Percentiles rank a stretch among this genome's conserved stretches.
Conservation (phyloP, 352 stramenopile genomes). For the Pythium folliculosum region DNA sequence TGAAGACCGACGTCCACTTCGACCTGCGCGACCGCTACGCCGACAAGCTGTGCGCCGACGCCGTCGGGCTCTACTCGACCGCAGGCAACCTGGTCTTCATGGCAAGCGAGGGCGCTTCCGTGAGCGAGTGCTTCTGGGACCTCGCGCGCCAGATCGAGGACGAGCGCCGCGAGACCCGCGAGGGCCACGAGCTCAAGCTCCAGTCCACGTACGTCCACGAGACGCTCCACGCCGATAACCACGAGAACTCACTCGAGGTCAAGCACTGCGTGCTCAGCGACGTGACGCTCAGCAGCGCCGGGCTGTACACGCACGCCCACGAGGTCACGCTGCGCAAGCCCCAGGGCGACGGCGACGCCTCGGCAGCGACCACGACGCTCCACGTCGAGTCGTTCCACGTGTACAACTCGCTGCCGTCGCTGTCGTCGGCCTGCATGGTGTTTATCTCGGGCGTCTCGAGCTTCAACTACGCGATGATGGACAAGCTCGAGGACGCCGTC, state of each 20-base stretch:
- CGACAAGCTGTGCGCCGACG: conserved; percentile 19
- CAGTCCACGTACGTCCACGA: conserved; percentile 68
- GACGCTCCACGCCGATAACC: conserved; percentile 45
- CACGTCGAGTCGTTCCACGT: conserved; percentile 50
- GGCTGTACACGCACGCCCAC: conserved; percentile 32
- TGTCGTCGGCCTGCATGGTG: conserved; percentile 51
- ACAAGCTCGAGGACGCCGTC: conserved; percentile 44
- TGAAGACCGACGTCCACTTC: conserved; percentile 53
- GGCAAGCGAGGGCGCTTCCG: conserved; percentile 45
- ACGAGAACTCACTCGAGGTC: conserved; percentile 35
- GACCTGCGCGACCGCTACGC: conserved; percentile 44
- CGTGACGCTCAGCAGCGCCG: conserved; percentile 36
- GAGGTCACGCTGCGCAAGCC: conserved; percentile 18
- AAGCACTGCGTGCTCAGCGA: conserved; percentile 52
- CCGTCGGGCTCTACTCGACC: conserved; percentile 53
- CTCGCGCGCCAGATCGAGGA: conserved; percentile 51
- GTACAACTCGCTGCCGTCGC: conserved; percentile 58
- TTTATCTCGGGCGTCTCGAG: conserved; percentile 49
- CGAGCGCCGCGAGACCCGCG: conserved; percentile 41
- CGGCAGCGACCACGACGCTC: conserved; percentile 25
- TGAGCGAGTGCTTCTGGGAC: conserved; percentile 49
- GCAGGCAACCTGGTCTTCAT: conserved; percentile 50
- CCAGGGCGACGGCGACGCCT: too few relatives aligned
- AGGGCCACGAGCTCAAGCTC: conserved; percentile 61
- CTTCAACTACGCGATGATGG: conserved; percentile 70